phyloP scores from a whole-genome alignment of 2,329 filamentous ascomycete species.

The Epichloe sibirici region DNA sequence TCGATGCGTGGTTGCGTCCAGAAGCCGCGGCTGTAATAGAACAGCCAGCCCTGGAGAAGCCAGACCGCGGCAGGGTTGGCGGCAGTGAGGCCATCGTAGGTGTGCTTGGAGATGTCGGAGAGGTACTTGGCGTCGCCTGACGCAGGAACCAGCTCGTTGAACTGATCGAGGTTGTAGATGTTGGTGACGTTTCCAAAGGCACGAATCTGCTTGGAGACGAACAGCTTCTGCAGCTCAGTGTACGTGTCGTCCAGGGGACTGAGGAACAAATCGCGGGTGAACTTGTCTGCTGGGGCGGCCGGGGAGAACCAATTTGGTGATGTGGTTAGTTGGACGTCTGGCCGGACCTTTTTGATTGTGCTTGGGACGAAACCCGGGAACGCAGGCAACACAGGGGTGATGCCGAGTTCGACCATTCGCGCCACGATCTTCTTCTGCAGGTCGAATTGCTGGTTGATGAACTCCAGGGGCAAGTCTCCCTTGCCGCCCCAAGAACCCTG shows the following conservation, averaged over 20 bases:
- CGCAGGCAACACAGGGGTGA: slow-evolving; percentile 37
- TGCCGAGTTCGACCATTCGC: slow-evolving; percentile 39
- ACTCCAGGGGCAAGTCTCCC: slow-evolving; percentile 26
- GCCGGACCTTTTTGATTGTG: slow-evolving; percentile 26
- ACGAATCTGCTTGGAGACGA: slow-evolving; percentile 32
- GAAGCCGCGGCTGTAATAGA: slow-evolving; percentile 29
- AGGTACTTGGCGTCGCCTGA: slow-evolving; percentile 33
- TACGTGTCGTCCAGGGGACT: slow-evolving; percentile 33
- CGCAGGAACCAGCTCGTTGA: slow-evolving; percentile 37
- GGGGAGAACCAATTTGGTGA: slow-evolving; percentile 27
- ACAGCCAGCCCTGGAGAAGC: slow-evolving; percentile 41
- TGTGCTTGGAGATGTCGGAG: slow-evolving; percentile 17
- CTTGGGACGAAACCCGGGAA: slow-evolving; percentile 38
- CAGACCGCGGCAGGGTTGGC: slow-evolving; percentile 36
- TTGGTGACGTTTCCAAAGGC: slow-evolving; percentile 35
- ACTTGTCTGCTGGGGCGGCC: slow-evolving; percentile 15
- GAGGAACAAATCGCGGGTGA: slow-evolving; percentile 35
- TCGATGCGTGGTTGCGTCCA: slow-evolving; percentile 33
- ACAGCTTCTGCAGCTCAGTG: slow-evolving; percentile 29
- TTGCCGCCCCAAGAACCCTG: slow-evolving; percentile 34
- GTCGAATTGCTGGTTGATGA: slow-evolving; percentile 34
- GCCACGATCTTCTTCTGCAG: slow-evolving; percentile 35
- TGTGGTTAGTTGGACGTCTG: slow-evolving; percentile 29
- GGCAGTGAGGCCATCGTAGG: slow-evolving; percentile 33
- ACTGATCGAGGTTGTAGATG: slow-evolving; percentile 40